These are phyloP conservation scores for Striga hermonthica DNA, from an alignment of 305 asterid genomes.

Conservation along the genomic window DNA sequence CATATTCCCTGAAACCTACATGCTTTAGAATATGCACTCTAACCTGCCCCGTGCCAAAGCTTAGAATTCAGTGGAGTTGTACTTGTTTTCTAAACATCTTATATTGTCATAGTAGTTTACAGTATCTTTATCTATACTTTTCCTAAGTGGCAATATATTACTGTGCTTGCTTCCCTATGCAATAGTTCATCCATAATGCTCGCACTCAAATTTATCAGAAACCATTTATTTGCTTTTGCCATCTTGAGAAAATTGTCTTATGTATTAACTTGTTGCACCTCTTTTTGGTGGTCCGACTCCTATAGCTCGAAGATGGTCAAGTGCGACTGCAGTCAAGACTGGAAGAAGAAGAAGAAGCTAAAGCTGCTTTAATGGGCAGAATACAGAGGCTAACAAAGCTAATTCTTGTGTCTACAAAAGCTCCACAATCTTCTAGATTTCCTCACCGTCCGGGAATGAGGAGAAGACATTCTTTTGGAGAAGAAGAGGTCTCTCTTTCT, in stretches of 20 bases:
- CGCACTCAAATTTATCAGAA: slow-evolving; percentile 7
- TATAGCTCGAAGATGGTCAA: slow-evolving; percentile 98
- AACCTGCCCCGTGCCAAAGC: not conserved
- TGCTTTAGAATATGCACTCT: not conserved
- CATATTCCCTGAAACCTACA: slow-evolving; percentile 1
- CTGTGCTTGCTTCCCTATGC: slow-evolving; percentile 15
- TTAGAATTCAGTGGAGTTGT: slow-evolving; percentile 15
- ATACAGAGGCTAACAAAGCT: slow-evolving; percentile 94
- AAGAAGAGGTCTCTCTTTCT: slow-evolving; percentile 77
- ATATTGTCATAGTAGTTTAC: slow-evolving; percentile 8
- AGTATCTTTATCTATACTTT: not conserved
- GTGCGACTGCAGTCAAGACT: slow-evolving; percentile 92
- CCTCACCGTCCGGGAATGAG: slow-evolving; percentile 69
- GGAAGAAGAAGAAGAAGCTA: slow-evolving; percentile 99
- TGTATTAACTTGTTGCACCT: slow-evolving; percentile 33
- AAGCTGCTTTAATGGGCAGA: slow-evolving; percentile 94
- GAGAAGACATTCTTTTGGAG: slow-evolving; percentile 98
- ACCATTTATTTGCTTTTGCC: slow-evolving; percentile 18
- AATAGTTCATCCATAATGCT: slow-evolving; percentile 24
- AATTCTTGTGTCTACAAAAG: slow-evolving; percentile 89
- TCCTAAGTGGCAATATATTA: not conserved
- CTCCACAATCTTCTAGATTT: slow-evolving; percentile 74
- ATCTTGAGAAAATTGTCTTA: slow-evolving; percentile 20
- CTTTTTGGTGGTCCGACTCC: slow-evolving; percentile 39
- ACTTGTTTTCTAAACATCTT: not conserved